These are phyloP conservation scores for Pichia sporocuriosa DNA, from an alignment of 805 yeast species.

Conservation along the genomic window DNA sequence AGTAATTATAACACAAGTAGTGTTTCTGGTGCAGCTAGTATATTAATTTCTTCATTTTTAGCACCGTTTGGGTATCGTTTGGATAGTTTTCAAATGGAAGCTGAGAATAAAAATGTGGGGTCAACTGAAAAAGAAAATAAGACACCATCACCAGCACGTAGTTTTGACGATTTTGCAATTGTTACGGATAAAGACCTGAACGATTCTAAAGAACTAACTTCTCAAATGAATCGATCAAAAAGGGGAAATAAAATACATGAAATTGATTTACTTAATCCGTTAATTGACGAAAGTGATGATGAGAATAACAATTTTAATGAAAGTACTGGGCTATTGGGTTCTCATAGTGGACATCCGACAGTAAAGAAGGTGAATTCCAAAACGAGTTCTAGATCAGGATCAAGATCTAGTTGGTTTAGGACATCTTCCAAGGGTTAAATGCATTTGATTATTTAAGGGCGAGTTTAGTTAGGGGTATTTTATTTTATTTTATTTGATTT, in stretches of 20 bases:
- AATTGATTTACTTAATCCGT: background rate
- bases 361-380: background rate
- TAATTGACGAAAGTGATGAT: background rate
- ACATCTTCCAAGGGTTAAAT: background rate
- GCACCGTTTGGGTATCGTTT: slow-evolving; percentile 6
- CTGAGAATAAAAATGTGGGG: background rate
- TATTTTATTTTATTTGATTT: no score
- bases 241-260: background rate
- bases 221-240: background rate
- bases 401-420: slow-evolving; percentile 10
- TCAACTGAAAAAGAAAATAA: background rate
- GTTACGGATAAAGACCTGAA: slow-evolving; percentile 32
- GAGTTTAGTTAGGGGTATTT: no score
- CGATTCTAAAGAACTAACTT: slow-evolving; percentile 7
- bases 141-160: slow-evolving; percentile 8
- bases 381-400: slow-evolving; percentile 2
- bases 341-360: background rate
- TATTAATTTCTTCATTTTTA: slow-evolving; percentile 2
- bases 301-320: background rate
- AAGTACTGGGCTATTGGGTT: background rate
- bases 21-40: background rate
- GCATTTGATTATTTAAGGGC: no score
- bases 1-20: no score
- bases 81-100: background rate
- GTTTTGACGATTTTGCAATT: slow-evolving; percentile 38